Base-by-base conservation (phyloP, 169 alveolate species). In the Plasmodium fragile region DNA sequence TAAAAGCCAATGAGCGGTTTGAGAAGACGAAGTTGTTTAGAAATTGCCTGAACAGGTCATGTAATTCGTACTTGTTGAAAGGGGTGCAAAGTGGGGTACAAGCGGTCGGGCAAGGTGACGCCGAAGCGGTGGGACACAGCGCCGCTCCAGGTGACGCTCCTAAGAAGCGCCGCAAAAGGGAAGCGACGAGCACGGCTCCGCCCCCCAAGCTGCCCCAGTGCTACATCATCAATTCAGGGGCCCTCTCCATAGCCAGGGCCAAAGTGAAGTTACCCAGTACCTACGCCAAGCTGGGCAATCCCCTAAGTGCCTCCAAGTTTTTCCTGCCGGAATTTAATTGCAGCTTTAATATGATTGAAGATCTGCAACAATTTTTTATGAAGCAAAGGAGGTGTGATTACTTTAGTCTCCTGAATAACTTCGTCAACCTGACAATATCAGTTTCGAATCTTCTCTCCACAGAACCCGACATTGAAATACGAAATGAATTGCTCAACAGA, bases 381-480 rank as follows among this genome's bases (percentile, higher is more conserved):
- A 97, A 97, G 83, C 99, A 97, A 92, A 83, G 98, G 80, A 83
- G 99, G 52, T 97, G 97, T 65, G 98, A 97, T 85, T 97, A 97
- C 78, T 97, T 97, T 95, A 97, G 97, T 93, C 87, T 96, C 69
- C 91, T 97, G 11, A 96, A 96, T 94, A 96, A 96, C 83, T 96
- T 97, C 55, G 96, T 97, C 2, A 85, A 83, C 45, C 92, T 96
- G 30, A 59, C 95, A 25, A 95, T 97, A 80, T 97, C 96, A 1
- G 94, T 96, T 43, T 96, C 98, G 18, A 92, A 91, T 71, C 32
- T 92, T 43, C 84, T 95, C 34, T 77, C 96, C 18, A 52, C 95
- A 36, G 98, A 96, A 83, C 95, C 98, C 0, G 96, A 96, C 45
- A 75, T 97, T 34, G 96, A 94, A 28, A 69, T 92, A 41, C 78